These are phyloP conservation scores for Scytalidium lignicola DNA, from an alignment of 2,329 filamentous ascomycete genomes.

Conservation along the genomic window DNA sequence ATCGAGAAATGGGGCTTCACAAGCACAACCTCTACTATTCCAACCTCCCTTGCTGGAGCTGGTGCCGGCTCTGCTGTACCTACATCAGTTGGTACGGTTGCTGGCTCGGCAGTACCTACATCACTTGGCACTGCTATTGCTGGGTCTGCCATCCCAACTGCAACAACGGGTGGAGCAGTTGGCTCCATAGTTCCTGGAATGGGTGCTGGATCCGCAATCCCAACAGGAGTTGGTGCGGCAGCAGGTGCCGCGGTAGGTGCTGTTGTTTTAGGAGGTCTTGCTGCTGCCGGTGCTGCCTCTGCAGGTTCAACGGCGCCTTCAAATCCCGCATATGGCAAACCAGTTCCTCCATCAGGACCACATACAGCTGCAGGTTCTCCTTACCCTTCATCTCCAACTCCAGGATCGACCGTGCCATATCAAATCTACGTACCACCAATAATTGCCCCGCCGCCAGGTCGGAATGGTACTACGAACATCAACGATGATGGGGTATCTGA, in stretches of 20 bases:
- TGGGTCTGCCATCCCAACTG: background rate
- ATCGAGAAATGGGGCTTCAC: background rate
- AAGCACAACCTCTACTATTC: background rate
- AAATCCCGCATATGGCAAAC: background rate
- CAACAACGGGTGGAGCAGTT: too few species aligned
- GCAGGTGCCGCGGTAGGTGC: background rate
- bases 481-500: background rate
- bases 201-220: background rate
- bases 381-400: background rate
- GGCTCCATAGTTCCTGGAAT: background rate
- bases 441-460: background rate
- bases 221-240: background rate
- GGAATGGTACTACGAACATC: background rate
- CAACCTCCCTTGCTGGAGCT: background rate
- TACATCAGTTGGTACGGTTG: background rate
- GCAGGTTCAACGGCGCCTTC: background rate
- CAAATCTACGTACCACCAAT: background rate
- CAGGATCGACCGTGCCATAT: background rate
- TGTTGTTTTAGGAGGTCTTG: background rate
- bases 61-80: background rate
- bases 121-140: background rate
- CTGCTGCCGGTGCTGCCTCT: background rate
- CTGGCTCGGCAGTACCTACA: background rate
- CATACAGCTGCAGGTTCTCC: too few species aligned
- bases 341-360: background rate